These are phyloP conservation scores for Inonotus obliquus DNA, from an alignment of 1,284 basidiomycete species.

Conservation along the genomic window DNA sequence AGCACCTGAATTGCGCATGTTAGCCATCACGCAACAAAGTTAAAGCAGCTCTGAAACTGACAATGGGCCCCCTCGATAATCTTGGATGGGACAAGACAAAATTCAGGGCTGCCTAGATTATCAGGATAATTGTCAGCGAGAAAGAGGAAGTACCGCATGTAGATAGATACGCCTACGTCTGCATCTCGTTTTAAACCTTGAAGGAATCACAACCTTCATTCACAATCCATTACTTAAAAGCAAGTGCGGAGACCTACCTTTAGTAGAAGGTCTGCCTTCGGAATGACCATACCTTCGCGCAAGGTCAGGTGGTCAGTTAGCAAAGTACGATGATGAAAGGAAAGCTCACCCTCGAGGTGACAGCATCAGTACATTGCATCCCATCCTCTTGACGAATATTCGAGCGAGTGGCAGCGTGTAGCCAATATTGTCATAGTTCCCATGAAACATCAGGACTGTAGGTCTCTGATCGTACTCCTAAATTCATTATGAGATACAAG, in stretches of 20 bases:
- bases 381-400: constrained; percentile 39
- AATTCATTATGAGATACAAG: background rate
- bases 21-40: background rate
- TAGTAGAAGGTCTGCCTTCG: constrained; percentile 41
- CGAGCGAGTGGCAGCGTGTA: constrained; percentile 52
- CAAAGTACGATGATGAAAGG: background rate
- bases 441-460: constrained; percentile 46
- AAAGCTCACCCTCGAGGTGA: constrained; percentile 38
- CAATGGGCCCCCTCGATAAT: constrained; percentile 39
- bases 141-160: background rate
- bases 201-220: background rate
- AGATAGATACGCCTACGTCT: constrained; percentile 25
- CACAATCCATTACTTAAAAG: background rate
- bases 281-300: constrained; percentile 38
- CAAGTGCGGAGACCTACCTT: constrained; percentile 30
- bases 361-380: constrained; percentile 44
- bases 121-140: background rate
- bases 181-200: constrained; percentile 40
- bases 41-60: constrained; percentile 18
- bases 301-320: background rate
- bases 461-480: constrained; percentile 26
- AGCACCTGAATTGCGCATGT: constrained; percentile 21
- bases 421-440: constrained; percentile 38
- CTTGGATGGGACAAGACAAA: constrained; percentile 44
- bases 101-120: constrained; percentile 33